Base-by-base conservation (phyloP, 768 basidiomycete species). In the Amanita rubescens region DNA sequence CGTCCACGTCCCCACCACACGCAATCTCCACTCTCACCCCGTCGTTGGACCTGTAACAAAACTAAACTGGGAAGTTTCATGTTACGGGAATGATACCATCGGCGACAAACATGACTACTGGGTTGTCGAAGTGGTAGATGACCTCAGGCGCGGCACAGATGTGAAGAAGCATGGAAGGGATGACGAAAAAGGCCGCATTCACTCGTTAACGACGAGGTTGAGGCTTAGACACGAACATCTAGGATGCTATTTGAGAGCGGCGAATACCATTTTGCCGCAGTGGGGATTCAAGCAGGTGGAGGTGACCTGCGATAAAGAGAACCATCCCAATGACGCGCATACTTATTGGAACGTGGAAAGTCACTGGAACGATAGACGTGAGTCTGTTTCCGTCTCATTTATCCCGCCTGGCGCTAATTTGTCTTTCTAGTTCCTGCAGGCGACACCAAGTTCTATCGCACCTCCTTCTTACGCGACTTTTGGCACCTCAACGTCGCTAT, bases 201-300 rank as follows among this genome's bases (percentile, higher is more conserved):
- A 94, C 70, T 89, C 91, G 38, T 73, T 99, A 48, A 96, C 95
- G 37, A 97, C 95, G 2, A 76, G 92, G 25, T 65, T 98, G 69
- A 77, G 95, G 55, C 86, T 98, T 73, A 78, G 75, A 56, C 95
- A 99, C 65, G 63, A 79, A 49, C 68, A 68, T 39, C 72, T 89
- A 20, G 90, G 89, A 5, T 99, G 94, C 66, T 97, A 96, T 69
- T 68, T 98, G 41, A 78, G 85, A 10, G 94, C 96, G 7, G 87
- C 89, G 32, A 97, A 94, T 67, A 80, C 84, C 2, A 76, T 90
- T 49, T 69, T 99, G 35, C 96, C 96, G 1, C 91, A 95, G 69
- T 99, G 96, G 96, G 95, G 95, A 10, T 98, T 96, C 79, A 98
- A 99, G 71, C 95, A 99, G 71, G 78, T 97, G 49, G 96, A 99